Evolutionary conservation across 1,284 basidiomycete genomes (phyloP).

Genomic region (Ustilago shanxiensis): DNA sequence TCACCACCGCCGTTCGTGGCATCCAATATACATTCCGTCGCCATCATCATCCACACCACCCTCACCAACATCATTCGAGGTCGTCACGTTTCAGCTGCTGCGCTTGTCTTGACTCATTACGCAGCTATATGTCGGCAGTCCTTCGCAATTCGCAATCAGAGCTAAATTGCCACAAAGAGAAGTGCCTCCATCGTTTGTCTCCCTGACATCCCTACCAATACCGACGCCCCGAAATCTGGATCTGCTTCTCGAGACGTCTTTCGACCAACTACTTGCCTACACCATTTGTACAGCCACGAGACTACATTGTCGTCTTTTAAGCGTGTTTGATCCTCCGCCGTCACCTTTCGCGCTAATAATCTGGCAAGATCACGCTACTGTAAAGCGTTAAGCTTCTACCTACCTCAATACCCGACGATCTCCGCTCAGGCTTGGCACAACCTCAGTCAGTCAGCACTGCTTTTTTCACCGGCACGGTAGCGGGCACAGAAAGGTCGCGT

Average conservation of each 20-base stretch:
- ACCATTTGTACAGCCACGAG: background rate
- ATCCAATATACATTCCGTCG: background rate
- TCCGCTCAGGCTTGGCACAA: slow-evolving; percentile 15
- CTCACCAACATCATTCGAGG: background rate
- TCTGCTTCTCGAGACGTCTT: background rate
- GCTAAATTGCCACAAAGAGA: background rate
- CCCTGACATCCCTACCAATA: background rate
- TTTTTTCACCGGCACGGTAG: background rate
- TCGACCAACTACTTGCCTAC: background rate
- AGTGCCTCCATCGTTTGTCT: background rate
- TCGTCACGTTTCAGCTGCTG: background rate
- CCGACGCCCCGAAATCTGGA: background rate
- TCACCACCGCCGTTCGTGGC: slow-evolving; percentile 5
- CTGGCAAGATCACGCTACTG: background rate
- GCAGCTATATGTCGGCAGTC: background rate
- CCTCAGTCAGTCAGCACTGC: slow-evolving; percentile 11
- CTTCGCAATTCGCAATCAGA: background rate
- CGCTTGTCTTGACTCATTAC: background rate
- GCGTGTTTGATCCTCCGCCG: background rate
- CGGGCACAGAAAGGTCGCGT: slow-evolving; percentile 14
- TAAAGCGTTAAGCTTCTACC: background rate
- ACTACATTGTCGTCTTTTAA: background rate
- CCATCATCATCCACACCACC: slow-evolving; percentile 11
- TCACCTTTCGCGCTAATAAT: background rate
- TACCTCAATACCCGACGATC: slow-evolving; percentile 24